Percentiles rank a stretch among this genome's conserved stretches.
phyloP scores from a whole-genome alignment of 257 asterid genomes.

The Solanum lignicaule region DNA sequence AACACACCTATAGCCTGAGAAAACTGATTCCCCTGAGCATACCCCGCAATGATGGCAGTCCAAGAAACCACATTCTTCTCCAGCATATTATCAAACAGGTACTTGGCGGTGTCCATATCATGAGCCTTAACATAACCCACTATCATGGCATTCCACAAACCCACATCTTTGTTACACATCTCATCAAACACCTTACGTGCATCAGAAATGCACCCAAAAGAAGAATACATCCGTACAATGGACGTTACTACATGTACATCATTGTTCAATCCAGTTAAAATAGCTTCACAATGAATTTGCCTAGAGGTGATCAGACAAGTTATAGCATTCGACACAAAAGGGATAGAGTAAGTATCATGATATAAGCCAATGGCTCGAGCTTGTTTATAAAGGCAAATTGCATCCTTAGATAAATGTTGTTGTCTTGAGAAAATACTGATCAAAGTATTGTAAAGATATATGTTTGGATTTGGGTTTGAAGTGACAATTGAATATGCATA shows the following conservation, averaged over 20 bases:
- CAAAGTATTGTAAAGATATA: conserved; percentile 3
- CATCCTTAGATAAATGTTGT: not conserved
- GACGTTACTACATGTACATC: not conserved
- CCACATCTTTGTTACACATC: not conserved
- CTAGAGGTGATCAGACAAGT: not conserved
- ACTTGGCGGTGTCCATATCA: not conserved
- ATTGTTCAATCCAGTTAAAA: not conserved
- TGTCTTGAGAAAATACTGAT: not conserved
- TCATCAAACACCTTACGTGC: conserved; percentile 7
- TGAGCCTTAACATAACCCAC: conserved; percentile 1
- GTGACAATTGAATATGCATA: not conserved
- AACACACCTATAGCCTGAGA: not conserved
- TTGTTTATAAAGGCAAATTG: not conserved
- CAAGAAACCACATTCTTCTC: conserved; percentile 9
- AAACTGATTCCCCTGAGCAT: not conserved
- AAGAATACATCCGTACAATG: not conserved
- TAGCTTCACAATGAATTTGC: conserved; percentile 4
- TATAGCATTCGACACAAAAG: not conserved
- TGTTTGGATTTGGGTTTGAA: not conserved
- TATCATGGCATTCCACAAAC: conserved; percentile 3
- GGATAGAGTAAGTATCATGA: conserved; percentile 4
- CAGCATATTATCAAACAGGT: not conserved
- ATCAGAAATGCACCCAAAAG: not conserved
- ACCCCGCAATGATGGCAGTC: conserved; percentile 5
- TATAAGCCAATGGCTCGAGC: not conserved